Conservation (phyloP, 306 rosid genomes). For the Luffa acutangula region DNA sequence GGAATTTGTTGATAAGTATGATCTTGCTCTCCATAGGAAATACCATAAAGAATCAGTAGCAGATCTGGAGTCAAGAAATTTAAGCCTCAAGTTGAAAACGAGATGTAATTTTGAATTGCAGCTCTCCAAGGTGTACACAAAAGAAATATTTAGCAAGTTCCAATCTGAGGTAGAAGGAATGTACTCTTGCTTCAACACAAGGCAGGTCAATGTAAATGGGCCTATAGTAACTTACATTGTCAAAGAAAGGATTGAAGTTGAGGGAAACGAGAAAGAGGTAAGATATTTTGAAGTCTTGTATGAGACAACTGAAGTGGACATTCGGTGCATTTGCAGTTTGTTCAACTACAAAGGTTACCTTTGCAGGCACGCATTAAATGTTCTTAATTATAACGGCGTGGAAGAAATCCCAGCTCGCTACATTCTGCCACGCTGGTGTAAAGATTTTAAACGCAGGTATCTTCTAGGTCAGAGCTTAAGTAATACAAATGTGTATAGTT, state of each 20-base stretch:
- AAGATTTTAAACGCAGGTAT: conserved; percentile 40
- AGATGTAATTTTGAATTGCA: conserved; percentile 51
- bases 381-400: conserved; percentile 53
- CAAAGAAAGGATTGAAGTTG: conserved; percentile 54
- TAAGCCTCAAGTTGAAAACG: conserved; percentile 33
- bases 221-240: conserved; percentile 55
- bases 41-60: conserved; percentile 47
- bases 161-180: conserved; percentile 69
- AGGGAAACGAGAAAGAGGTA: conserved; percentile 42
- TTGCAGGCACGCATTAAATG: conserved; percentile 66
- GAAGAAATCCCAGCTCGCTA: conserved; percentile 65
- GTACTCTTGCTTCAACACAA: conserved; percentile 64
- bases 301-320: conserved; percentile 46
- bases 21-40: conserved; percentile 62
- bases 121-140: conserved; percentile 50
- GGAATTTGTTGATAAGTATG: conserved; percentile 68
- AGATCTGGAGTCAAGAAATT: conserved; percentile 40
- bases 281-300: conserved; percentile 48
- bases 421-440: conserved; percentile 59
- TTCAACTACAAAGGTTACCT: conserved; percentile 69
- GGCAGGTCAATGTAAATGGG: conserved; percentile 51
- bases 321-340: conserved; percentile 76
- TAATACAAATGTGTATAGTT: conserved; percentile 19
- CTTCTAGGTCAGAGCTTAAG: conserved; percentile 18
- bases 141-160: conserved; percentile 43